Percentiles rank a stretch among this genome's conserved stretches.
These are phyloP conservation scores for Aspergillus bridgeri DNA, from an alignment of 495 filamentous ascomycete species.

Conservation along the genomic window DNA sequence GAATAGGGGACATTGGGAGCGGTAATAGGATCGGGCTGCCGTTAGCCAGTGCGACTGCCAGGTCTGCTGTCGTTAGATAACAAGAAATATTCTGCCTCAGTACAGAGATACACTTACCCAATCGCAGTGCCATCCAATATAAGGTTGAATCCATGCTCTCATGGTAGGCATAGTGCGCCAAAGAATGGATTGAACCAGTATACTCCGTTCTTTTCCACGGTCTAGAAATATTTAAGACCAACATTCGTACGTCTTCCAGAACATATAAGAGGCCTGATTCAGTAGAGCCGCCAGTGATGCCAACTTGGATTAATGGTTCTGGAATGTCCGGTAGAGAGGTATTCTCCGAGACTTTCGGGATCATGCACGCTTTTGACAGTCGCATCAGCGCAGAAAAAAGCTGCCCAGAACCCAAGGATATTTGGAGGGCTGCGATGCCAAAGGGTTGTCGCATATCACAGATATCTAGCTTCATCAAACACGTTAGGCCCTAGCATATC, in stretches of 20 bases:
- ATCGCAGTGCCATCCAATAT: conserved; percentile 36
- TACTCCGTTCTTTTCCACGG: background rate
- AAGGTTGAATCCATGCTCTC: conserved; percentile 24
- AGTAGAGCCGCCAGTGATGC: background rate
- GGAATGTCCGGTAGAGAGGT: background rate
- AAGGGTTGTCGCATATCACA: conserved; percentile 32
- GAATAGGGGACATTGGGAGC: conserved; percentile 16
- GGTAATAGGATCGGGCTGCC: conserved; percentile 20
- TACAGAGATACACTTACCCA: conserved; percentile 28
- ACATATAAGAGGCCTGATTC: background rate
- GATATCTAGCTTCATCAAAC: conserved; percentile 28
- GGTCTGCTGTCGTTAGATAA: conserved; percentile 17
- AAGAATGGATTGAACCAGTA: conserved; percentile 8
- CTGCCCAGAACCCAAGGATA: conserved; percentile 21
- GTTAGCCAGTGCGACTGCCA: conserved; percentile 27
- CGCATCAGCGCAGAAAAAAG: conserved; percentile 23
- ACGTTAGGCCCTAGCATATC: background rate
- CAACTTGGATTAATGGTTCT: background rate
- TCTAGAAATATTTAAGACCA: background rate
- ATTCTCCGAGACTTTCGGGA: background rate
- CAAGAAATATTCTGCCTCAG: background rate
- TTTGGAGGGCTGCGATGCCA: conserved; percentile 28
- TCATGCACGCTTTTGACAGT: conserved; percentile 25
- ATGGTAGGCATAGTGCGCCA: conserved; percentile 17
- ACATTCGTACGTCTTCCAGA: background rate